Conservation (phyloP, 768 basidiomycete genomes). For the Polyporus arcularius region DNA sequence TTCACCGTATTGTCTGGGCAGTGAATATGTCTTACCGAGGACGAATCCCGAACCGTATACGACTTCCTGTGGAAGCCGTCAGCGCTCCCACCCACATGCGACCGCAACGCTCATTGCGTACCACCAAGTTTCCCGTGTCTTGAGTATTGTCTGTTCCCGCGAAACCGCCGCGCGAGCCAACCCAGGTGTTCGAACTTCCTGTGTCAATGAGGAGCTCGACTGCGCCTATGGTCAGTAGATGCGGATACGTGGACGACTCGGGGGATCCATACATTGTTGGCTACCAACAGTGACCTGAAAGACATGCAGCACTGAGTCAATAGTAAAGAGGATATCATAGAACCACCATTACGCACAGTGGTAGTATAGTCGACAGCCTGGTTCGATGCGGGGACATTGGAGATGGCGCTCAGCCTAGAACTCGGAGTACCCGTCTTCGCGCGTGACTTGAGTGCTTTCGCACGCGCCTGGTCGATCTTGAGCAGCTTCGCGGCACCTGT, state of each 20-base stretch:
- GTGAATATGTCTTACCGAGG: constrained; percentile 31
- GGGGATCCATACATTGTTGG: constrained; percentile 25
- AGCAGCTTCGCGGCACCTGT: constrained; percentile 18
- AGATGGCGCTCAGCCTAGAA: neutral
- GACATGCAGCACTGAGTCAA: neutral
- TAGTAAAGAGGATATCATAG: too few species aligned
- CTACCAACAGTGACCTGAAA: constrained; percentile 22
- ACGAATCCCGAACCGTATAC: constrained; percentile 53
- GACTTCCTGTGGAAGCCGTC: constrained; percentile 32
- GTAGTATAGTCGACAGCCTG: constrained; percentile 26
- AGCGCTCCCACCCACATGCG: too few species aligned
- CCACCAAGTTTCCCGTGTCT: constrained; percentile 29
- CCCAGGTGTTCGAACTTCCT: constrained; percentile 55
- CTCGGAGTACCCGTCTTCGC: constrained; percentile 23
- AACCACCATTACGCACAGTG: neutral
- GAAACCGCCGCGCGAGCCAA: constrained; percentile 49
- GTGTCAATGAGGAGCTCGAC: constrained; percentile 55
- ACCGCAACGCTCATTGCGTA: constrained; percentile 31
- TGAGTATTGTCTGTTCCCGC: constrained; percentile 41
- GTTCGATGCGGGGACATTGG: constrained; percentile 21
- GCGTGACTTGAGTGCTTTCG: constrained; percentile 6
- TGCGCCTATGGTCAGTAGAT: constrained; percentile 21
- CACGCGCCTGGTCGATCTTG: constrained; percentile 21
- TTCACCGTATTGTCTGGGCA: too few species aligned
- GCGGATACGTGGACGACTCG: neutral